phyloP scores from a whole-genome alignment of 169 alveolate genomes.

The Plasmodium fragile region DNA sequence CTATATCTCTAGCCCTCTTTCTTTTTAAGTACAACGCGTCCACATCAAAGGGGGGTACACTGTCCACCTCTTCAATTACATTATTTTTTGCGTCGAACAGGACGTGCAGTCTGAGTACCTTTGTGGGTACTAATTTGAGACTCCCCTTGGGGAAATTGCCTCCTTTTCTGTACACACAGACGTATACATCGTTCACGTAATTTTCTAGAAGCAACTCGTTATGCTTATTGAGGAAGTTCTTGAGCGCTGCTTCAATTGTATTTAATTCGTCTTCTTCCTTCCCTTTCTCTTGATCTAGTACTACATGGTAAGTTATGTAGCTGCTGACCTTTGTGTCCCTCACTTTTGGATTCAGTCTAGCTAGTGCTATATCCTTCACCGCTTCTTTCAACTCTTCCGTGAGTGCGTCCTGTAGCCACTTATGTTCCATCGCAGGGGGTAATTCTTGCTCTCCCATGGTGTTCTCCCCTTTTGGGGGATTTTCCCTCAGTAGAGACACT shows the following conservation, averaged over 20 bases:
- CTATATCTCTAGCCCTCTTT: slow-evolving; percentile 69
- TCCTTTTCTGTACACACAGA: slow-evolving; percentile 4
- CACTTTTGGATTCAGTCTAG: slow-evolving; percentile 26
- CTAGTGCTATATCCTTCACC: slow-evolving; percentile 18
- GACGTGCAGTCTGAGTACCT: slow-evolving; percentile 20
- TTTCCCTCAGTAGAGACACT: neutral
- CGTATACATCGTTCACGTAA: slow-evolving; percentile 54
- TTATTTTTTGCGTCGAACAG: slow-evolving; percentile 20
- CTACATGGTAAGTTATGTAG: slow-evolving; percentile 23
- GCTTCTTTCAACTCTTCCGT: slow-evolving; percentile 44
- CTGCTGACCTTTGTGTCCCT: slow-evolving; percentile 41
- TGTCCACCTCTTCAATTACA: slow-evolving; percentile 5
- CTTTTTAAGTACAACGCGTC: slow-evolving; percentile 56
- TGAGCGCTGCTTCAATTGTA: neutral
- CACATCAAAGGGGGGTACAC: slow-evolving; percentile 9
- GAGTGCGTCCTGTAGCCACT: neutral
- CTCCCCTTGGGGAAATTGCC: neutral
- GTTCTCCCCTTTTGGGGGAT: neutral
- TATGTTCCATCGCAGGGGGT: neutral
- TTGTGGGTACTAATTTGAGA: neutral
- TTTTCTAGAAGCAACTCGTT: slow-evolving; percentile 55
- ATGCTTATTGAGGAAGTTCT: slow-evolving; percentile 24
- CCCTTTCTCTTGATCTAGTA: neutral
- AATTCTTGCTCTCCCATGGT: too few species aligned
- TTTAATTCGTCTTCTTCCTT: neutral